Base-by-base conservation (phyloP, 495 filamentous ascomycete genomes). In the Neurospora sp. region DNA sequence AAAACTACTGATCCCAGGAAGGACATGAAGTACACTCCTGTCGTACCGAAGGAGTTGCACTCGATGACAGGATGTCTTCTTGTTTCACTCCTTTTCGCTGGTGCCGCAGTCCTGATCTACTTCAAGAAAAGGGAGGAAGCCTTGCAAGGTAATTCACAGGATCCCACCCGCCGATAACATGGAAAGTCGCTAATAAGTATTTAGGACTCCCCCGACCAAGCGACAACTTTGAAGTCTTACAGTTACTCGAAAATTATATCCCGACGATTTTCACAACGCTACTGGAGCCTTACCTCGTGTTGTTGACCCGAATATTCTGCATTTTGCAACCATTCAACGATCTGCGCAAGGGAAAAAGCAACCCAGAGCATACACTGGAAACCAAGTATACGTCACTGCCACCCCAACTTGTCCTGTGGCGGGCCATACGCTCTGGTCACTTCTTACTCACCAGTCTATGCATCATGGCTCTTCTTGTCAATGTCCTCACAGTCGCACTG, bases 231-330 rank as follows among this genome's bases (percentile, higher is more conserved):
- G 62, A 84, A 20, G 72, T 85, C 2, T 48, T 78, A 5, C 82
- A 84, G 27, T 20, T 88, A 7, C 37, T 85, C 1, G 78, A 83
- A n/a, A 85, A 83, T 40, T 86, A 84, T 69, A 66, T 85, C 1
- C 85, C 86, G 2, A 86, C 84, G 0, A 73, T 76, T 6, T 75
- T 86, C 39, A 82, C 83, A 1, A 86, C 86, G 0, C 69, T 83
- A 0, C 75, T 85, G 1, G 87, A 89, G 69, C 83, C 87, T 0
- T 78, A 83, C 7, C 85, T 85, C 80, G 76, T 85, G 3, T 71
- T 87, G 0, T 46, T 89, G 0, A 84, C 83, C 0, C 5, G 69
- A 10, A 4, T 48, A 2, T 48, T 48, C 3, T 48, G 44, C 44
- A 48, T 48, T 0, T 0, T 48, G 44, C 44, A 48, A 1, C 44